phyloP scores from a whole-genome alignment of 306 rosid genomes.

The Chamaecrista fasciculata region DNA sequence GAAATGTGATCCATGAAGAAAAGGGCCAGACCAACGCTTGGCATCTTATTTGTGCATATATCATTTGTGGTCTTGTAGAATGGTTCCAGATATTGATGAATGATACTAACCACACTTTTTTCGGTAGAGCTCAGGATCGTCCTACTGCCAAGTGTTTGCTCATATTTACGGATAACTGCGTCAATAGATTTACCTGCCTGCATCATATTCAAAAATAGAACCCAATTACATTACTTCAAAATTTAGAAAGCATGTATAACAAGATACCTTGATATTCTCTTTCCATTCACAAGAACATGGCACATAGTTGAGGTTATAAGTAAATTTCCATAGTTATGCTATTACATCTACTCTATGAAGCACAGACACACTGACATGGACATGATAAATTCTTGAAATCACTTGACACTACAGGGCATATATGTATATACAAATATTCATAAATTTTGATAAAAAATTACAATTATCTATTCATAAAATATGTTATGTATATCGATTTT shows the following conservation, averaged over 20 bases:
- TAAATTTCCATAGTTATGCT: not conserved
- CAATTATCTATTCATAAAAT: too few species aligned
- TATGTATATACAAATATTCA: too few species aligned
- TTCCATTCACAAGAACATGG: slow-evolving; percentile 7
- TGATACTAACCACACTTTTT: slow-evolving; percentile 60
- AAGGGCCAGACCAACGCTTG: slow-evolving; percentile 80
- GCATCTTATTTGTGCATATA: slow-evolving; percentile 86
- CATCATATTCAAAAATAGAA: slow-evolving; percentile 33
- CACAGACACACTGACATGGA: too few species aligned
- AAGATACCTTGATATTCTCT: slow-evolving; percentile 16
- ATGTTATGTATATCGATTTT: too few species aligned
- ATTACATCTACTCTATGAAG: not conserved
- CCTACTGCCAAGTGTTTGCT: slow-evolving; percentile 64
- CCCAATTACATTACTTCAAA: slow-evolving; percentile 22
- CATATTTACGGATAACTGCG: slow-evolving; percentile 71
- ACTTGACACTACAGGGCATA: too few species aligned
- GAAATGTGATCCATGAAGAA: slow-evolving; percentile 98
- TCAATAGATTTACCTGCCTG: slow-evolving; percentile 90
- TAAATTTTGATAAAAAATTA: too few species aligned
- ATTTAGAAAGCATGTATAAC: slow-evolving; percentile 11
- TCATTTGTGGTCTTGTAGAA: slow-evolving; percentile 90
- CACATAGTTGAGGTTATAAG: not conserved
- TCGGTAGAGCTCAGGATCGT: slow-evolving; percentile 67
- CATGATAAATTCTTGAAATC: too few species aligned
- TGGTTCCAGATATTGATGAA: slow-evolving; percentile 88